Evolutionary conservation across 2,329 filamentous ascomycete species (phyloP).

Genomic region (Rugonectria rugulosa): DNA sequence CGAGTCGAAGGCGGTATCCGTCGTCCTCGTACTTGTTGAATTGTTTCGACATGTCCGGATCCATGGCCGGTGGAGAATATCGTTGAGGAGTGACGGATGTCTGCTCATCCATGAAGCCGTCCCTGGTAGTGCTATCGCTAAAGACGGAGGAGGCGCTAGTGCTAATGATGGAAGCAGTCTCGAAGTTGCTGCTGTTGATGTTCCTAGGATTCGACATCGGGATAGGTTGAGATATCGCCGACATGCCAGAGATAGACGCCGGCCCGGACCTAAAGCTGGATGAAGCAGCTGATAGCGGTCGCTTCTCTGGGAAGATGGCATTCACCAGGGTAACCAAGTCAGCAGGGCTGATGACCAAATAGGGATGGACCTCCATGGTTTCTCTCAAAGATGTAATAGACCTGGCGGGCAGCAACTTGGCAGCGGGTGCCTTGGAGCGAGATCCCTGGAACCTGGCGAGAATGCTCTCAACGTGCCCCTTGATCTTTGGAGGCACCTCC

Average conservation of each 20-base stretch:
- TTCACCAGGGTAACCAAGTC: slow-evolving; percentile 84
- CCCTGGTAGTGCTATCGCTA: slow-evolving; percentile 72
- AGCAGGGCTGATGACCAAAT: slow-evolving; percentile 79
- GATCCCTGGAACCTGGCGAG: slow-evolving; percentile 68
- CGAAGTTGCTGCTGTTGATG: slow-evolving; percentile 52
- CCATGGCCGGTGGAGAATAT: slow-evolving; percentile 61
- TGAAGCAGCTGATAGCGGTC: slow-evolving; percentile 68
- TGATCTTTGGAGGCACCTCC: slow-evolving; percentile 66
- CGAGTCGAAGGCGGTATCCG: slow-evolving; percentile 69
- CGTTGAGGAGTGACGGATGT: slow-evolving; percentile 57
- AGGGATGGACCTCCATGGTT: slow-evolving; percentile 80
- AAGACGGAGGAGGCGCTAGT: slow-evolving; percentile 76
- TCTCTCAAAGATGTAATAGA: slow-evolving; percentile 77
- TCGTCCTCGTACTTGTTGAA: slow-evolving; percentile 68
- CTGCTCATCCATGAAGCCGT: slow-evolving; percentile 67
- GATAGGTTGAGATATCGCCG: slow-evolving; percentile 71
- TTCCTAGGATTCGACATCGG: slow-evolving; percentile 65
- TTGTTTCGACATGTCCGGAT: slow-evolving; percentile 52
- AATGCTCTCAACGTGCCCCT: slow-evolving; percentile 75
- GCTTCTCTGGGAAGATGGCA: slow-evolving; percentile 79
- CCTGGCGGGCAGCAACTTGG: slow-evolving; percentile 73
- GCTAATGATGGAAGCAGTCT: slow-evolving; percentile 75
- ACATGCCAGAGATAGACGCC: slow-evolving; percentile 74
- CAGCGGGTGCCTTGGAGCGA: slow-evolving; percentile 55
- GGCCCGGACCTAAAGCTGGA: slow-evolving; percentile 71